Evolutionary conservation across 1,284 basidiomycete species (phyloP), one percentile per base, ranked within the genome.

Genomic region (Wallemia ichthyophaga): DNA sequence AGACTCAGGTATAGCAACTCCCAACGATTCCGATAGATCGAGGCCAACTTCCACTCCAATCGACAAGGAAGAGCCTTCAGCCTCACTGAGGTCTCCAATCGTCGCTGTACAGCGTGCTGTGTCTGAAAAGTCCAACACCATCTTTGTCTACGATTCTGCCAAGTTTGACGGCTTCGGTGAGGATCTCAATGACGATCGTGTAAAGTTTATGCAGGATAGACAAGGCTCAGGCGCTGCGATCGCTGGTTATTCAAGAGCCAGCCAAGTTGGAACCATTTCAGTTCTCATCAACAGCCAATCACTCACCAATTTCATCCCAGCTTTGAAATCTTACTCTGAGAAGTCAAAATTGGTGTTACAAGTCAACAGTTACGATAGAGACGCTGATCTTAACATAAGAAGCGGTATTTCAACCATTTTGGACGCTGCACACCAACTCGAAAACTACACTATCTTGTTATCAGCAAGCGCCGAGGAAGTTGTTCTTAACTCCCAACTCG

Each of bases 401-500:
- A 48, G 37, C n/a, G 37, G 37, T 19, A 17, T 48, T 21, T 17
- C 37, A 11, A 17, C 37, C 11, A 48, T 48, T 19, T 21, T 48
- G 11, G 37, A 48, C n/a, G 37, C 37, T 48, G 37, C 37, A 11
- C 11, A 48, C 5, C 37, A 48, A 21, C 79, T 81, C 1, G 75
- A 81, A 57, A 75, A 77, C 61, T 75, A 85, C 64, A 75, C 80
- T n/a, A 74, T 92, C 58, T 70, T 89, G 56, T 74, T 89, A 62
- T 91, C 86, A 23, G 78, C 85, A 7, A 80, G 81, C 1, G 78
- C 85, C 0, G 80, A 83, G 63, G 83, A 88, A 67, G 74, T 82
- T 9, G 75, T 81, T 48, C 81, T 85, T 64, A 77, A 85, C 60
- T 76, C 84, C 1, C 65, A 74, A 19, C 71, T 85, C 54, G 74